Conservation (phyloP, 2,329 filamentous ascomycete genomes). For the Fusarium humuli region DNA sequence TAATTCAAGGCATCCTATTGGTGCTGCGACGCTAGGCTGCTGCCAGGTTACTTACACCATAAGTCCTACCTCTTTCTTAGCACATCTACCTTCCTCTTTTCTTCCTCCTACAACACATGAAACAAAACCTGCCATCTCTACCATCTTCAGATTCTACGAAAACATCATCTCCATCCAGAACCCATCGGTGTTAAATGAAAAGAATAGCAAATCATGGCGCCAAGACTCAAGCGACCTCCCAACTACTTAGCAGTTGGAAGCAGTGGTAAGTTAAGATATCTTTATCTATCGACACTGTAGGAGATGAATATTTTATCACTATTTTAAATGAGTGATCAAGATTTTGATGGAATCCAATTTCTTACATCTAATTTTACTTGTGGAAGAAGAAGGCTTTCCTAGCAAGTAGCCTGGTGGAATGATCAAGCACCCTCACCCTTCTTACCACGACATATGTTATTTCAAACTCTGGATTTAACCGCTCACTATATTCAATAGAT, state of each 20-base stretch:
- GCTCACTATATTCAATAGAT: constrained; percentile 36
- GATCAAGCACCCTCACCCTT: background rate
- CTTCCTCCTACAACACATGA: constrained; percentile 25
- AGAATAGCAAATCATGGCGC: background rate
- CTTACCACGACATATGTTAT: background rate
- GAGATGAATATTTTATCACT: background rate
- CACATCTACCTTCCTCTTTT: constrained; percentile 33
- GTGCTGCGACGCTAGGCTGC: constrained; percentile 41
- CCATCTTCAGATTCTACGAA: background rate
- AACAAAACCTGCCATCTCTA: constrained; percentile 6
- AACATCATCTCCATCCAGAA: background rate
- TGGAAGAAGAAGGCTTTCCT: background rate
- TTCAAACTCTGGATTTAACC: background rate
- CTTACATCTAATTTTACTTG: background rate
- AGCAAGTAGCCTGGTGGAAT: background rate
- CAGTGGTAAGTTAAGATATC: constrained; percentile 42
- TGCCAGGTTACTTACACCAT: background rate
- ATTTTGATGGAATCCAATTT: background rate
- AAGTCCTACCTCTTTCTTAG: constrained; percentile 31
- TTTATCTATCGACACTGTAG: background rate
- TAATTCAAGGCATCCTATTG: constrained; percentile 20
- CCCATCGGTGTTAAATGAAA: background rate
- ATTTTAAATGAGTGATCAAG: background rate
- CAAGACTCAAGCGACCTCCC: constrained; percentile 26
- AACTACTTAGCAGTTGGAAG: constrained; percentile 34